Evolutionary conservation across 495 filamentous ascomycete genomes (phyloP), one percentile per base, ranked within the genome.

Genomic region (Zalerion maritima): DNA sequence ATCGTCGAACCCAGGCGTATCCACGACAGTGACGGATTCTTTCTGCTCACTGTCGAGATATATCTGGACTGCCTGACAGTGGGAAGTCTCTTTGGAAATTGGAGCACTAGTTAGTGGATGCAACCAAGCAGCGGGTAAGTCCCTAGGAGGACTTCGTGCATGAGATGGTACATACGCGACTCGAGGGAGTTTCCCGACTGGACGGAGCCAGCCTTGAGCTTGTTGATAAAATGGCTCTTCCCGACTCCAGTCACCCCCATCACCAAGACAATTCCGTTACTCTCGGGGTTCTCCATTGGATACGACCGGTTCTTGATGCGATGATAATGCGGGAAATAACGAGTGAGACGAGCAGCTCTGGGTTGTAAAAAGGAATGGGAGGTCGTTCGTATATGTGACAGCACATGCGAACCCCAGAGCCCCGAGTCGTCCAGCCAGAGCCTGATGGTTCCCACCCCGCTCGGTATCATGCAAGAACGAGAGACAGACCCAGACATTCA

Each of bases 1-100:
- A 36, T 66, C 60, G 26, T 58, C 47, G 28, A 66, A 64, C 5
- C 61, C 58, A 4, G 61, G 57, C 2, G 56, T 62, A 39, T 66
- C 61, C 16, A 60, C 33, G 2, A 58, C 24, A 9, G 37, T 32
- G 16, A 47, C 31, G 17, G 40, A n/a, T n/a, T n/a, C n/a, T n/a
- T n/a, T n/a, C n/a, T 42, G 1, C 30, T 43, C 19, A 13, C 33
- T 26, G 22, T 41, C 37, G 14, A 50, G 31, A 6, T 25, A 21
- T 6, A 48, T 29, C 9, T 42, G 5, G 6, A 50, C 33, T 12
- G 35, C 20, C 18, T 40, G 18, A 6, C 21, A 26, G 1, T 14
- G 24, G 10, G 15, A 5, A 1, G 43, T 26, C 11, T 27, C 4
- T 22, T 36, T 32, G 4, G 18, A 6, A 19, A 11, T 36, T 10